Base-by-base conservation (phyloP, 768 basidiomycete species). In the Rhodotorula diobovata region DNA sequence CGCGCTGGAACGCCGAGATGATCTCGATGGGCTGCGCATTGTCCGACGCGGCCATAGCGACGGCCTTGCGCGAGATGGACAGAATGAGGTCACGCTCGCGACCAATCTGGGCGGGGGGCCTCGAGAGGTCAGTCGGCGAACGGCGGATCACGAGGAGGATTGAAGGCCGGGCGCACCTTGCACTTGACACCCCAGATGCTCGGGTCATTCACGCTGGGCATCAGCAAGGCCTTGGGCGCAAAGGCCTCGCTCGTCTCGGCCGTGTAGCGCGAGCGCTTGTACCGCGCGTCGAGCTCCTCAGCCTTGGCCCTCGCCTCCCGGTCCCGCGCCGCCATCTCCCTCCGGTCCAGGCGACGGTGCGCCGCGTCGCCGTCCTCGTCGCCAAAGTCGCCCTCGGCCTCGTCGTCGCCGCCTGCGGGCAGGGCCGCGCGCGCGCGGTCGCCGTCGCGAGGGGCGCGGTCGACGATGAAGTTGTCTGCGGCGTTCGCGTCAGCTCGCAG, bases 191-290 rank as follows among this genome's bases (percentile, higher is more conserved):
- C 93, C 93, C 94, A 99, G 69, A 99, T 82, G 79, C 87, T 93
- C 20, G 95, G 90, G 79, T 99, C 96, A 64, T 95, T 89, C 1
- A 96, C 92, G 7, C 90, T 91, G 30, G 96, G 96, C 93, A 99
- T 97, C 30, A 98, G 84, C 65, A 97, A 81, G 25, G 92, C 85
- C 78, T 97, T 93, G 3, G 96, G 94, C 35, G 96, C 87, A 73
- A 91, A 89, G 74, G 91, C 95, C 86, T 91, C 89, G 43, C 63
- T 73, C 35, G 65, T 70, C 16, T 66, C 74, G 62, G 86, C 85
- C 6, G 87, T 85, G 55, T 79, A 76, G 46, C 70, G 73, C 34
- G 85, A 83, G 59, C 88, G 86, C 51, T 84, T 84, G 81, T 95
- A 91, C 59, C 93, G 87, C 77, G 90, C 87, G 67, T 74, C 69